Evolutionary conservation across 2,329 filamentous ascomycete genomes (phyloP).

Genomic region (Fusarium sp.): DNA sequence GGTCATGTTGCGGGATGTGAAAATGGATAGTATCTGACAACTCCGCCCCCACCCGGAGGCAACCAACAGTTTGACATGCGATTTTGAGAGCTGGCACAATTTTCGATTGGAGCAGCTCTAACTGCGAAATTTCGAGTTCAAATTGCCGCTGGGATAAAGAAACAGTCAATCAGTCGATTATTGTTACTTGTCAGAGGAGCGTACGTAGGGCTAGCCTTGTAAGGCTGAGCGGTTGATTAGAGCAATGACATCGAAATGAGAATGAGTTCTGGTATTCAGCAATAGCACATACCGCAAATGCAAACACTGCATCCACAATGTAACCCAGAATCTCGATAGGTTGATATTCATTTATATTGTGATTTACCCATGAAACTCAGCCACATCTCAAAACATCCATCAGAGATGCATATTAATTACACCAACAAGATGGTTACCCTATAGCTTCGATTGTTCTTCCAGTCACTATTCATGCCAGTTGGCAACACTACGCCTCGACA

Average conservation of each 20-base stretch:
- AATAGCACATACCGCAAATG: neutral
- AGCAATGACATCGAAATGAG: neutral
- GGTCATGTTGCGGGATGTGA: neutral
- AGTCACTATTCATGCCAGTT: neutral
- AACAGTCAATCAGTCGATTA: neutral
- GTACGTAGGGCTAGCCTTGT: constrained; percentile 6
- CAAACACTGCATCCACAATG: neutral
- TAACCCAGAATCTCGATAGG: neutral
- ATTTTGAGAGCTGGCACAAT: neutral
- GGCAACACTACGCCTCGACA: neutral
- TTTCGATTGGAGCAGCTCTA: neutral
- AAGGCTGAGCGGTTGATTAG: no score
- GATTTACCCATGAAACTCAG: neutral
- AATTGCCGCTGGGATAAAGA: neutral
- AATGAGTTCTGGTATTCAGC: neutral
- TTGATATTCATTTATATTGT: neutral
- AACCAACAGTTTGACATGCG: neutral
- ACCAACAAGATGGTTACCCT: neutral
- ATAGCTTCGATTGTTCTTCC: neutral
- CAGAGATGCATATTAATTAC: neutral
- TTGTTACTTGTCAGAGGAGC: no score
- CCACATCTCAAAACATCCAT: neutral
- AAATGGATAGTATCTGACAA: neutral
- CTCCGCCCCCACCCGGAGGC: neutral
- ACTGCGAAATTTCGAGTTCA: no score